These are phyloP conservation scores for Fusarium equiseti DNA, from an alignment of 2,329 filamentous ascomycete species.

Conservation along the genomic window DNA sequence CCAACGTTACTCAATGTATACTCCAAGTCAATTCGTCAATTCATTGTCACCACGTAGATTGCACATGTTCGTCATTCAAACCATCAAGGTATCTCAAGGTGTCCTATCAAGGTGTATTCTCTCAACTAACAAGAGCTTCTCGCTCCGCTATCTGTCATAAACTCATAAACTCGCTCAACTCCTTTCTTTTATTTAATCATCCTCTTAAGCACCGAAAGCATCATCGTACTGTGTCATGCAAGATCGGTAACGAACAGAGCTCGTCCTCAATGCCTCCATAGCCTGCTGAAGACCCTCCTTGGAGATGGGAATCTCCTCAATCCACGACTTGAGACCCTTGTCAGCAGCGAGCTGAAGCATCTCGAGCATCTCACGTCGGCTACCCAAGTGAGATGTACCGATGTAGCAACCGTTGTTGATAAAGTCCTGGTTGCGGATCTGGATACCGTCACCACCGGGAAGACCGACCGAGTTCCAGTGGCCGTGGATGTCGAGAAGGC, in stretches of 20 bases:
- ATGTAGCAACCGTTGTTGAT: slow-evolving; percentile 80
- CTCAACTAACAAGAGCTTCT: slow-evolving; percentile 16
- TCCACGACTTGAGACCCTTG: slow-evolving; percentile 76
- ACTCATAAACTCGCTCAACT: slow-evolving; percentile 11
- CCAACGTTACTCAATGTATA: not conserved
- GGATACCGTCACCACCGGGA: slow-evolving; percentile 79
- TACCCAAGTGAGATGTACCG: slow-evolving; percentile 77
- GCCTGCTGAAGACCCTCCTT: slow-evolving; percentile 77
- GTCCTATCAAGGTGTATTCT: slow-evolving; percentile 42
- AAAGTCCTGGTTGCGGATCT: slow-evolving; percentile 80
- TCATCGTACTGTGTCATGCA: slow-evolving; percentile 79
- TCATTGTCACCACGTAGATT: slow-evolving; percentile 7
- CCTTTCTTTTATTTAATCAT: not conserved
- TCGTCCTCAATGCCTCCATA: slow-evolving; percentile 75
- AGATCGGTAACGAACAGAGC: slow-evolving; percentile 80
- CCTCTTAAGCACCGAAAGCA: slow-evolving; percentile 66
- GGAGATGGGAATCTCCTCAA: slow-evolving; percentile 79
- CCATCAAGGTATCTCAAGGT: slow-evolving; percentile 44
- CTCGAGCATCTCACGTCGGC: slow-evolving; percentile 74
- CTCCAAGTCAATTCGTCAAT: slow-evolving; percentile 31
- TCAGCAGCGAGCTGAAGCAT: slow-evolving; percentile 80
- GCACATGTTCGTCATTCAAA: slow-evolving; percentile 30
- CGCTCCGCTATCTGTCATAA: slow-evolving; percentile 33
- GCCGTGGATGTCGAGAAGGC: slow-evolving; percentile 83
- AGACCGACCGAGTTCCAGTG: slow-evolving; percentile 84